Base-by-base conservation (phyloP, 768 basidiomycete species). In the Coprinellus aureogranulatus region DNA sequence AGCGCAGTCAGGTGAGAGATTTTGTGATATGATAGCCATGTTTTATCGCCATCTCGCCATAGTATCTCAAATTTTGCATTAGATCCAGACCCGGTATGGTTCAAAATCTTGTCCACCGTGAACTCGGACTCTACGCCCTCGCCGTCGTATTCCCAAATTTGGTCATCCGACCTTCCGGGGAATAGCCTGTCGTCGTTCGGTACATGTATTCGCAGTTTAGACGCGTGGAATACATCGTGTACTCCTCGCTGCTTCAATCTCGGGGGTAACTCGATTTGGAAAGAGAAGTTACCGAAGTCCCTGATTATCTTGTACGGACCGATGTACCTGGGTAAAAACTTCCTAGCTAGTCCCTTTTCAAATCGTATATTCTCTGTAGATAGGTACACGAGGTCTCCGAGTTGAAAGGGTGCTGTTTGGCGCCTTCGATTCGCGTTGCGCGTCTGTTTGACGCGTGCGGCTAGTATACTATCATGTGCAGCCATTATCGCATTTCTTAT, bases 161-260 rank as follows among this genome's bases (percentile, higher is more conserved):
- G 53, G 26, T 49, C 26, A 28, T 49, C 48, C 2, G 30, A 8
- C 25, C 71, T 53, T 0, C 72, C 68, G 0, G 71, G 68, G 53
- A 73, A 73, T 23, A 54, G 40, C 1, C 67, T n/a, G 52, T 76
- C 70, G 54, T 75, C 71, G 53, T 74, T 76, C 0, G 70, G 69
- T 2, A 62, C 47, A 45, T 77, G 73, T 18, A 68, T 62, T 0
- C 68, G 55, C 0, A 77, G 59, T 1, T 73, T 51, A 0, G 65
- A 70, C 0, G 69, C 60, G 41, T 77, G 77, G 40, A 77, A 77
- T 12, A 47, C 54, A 47, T 46, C 22, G 22, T 55, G 54, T 2
- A 47, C 30, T 3, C 54, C 54, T 5, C 28, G 44, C 12, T 1
- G 4, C 25, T 30, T 55, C 54, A 55, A 14, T 5, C 23, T 2